A percentile compares a stretch with the other conserved stretches of the same genome.
phyloP scores from a whole-genome alignment of 805 yeast genomes.

The Candida tibetensis region DNA sequence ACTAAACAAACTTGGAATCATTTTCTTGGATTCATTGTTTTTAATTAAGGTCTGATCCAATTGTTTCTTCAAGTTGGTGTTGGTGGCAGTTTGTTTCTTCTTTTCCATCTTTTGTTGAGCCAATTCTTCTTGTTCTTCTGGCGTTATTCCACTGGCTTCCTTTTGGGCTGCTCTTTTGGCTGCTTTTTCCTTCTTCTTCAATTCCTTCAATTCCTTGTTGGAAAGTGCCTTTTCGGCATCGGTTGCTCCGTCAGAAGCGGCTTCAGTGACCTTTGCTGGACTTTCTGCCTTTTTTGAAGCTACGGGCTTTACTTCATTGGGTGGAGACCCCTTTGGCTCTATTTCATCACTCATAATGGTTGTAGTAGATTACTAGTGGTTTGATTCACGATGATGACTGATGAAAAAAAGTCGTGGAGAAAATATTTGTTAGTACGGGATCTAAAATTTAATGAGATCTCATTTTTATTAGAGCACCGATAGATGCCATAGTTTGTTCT shows the following conservation, averaged over 20 bases:
- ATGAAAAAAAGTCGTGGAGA: conserved; percentile 1
- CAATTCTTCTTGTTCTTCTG: conserved; percentile 41
- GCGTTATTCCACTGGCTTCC: conserved; percentile 58
- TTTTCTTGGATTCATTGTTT: conserved; percentile 35
- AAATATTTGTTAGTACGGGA: neutral
- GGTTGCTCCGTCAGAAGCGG: conserved; percentile 1
- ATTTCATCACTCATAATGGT: neutral
- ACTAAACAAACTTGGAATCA: conserved; percentile 66
- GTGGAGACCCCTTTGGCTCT: conserved; percentile 1
- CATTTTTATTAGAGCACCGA: neutral
- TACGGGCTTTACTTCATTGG: neutral
- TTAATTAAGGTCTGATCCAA: conserved; percentile 49
- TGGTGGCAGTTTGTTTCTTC: conserved; percentile 43
- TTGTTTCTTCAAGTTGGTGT: conserved; percentile 53
- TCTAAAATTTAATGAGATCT: neutral
- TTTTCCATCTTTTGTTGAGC: conserved; percentile 44
- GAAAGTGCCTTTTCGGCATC: conserved; percentile 33
- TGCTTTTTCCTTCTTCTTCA: conserved; percentile 85
- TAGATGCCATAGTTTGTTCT: too few relatives aligned
- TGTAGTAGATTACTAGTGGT: neutral
- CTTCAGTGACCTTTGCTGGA: neutral
- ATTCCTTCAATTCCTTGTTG: conserved; percentile 82
- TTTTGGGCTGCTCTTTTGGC: conserved; percentile 90
- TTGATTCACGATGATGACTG: neutral
- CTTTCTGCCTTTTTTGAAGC: neutral